These are phyloP conservation scores for Puccinia coronata DNA, from an alignment of 1,284 basidiomycete genomes.

Conservation along the genomic window DNA sequence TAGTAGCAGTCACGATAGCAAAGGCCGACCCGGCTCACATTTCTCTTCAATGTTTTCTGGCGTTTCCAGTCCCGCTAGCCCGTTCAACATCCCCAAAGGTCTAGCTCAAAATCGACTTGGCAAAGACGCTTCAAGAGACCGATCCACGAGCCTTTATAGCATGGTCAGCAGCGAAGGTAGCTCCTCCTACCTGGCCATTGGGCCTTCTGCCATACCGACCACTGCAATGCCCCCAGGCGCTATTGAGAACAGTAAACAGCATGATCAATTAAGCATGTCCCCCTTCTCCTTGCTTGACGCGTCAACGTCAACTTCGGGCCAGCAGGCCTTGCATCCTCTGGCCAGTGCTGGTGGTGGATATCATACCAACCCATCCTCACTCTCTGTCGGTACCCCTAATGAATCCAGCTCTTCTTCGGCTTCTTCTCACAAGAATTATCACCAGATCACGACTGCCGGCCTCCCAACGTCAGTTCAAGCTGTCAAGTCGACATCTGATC, in stretches of 20 bases:
- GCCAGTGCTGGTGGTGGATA: constrained; percentile 13
- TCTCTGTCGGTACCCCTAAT: constrained; percentile 9
- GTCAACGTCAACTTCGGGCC: constrained; percentile 15
- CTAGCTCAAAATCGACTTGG: not conserved
- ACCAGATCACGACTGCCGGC: not conserved
- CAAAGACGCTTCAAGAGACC: constrained; percentile 6
- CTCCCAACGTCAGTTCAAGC: not conserved
- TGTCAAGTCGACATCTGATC: constrained; percentile 9
- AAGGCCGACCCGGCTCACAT: constrained; percentile 19
- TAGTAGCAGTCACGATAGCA: constrained; percentile 43
- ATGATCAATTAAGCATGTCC: constrained; percentile 45
- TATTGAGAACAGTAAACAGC: constrained; percentile 19
- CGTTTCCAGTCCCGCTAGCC: constrained; percentile 22
- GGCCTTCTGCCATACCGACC: not conserved
- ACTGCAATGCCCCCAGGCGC: not conserved
- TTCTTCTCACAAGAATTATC: constrained; percentile 5
- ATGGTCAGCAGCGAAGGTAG: constrained; percentile 32
- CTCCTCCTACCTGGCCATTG: not conserved
- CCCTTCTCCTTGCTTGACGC: constrained; percentile 32
- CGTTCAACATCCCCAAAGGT: constrained; percentile 9
- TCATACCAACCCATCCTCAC: constrained; percentile 27
- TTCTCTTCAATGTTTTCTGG: constrained; percentile 37
- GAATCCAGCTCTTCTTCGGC: constrained; percentile 17
- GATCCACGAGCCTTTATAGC: constrained; percentile 31
- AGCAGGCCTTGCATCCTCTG: not conserved